Evolutionary conservation across 306 rosid genomes (phyloP), one percentile per base, ranked within the genome.

Genomic region (Erythrophleum fordii): DNA sequence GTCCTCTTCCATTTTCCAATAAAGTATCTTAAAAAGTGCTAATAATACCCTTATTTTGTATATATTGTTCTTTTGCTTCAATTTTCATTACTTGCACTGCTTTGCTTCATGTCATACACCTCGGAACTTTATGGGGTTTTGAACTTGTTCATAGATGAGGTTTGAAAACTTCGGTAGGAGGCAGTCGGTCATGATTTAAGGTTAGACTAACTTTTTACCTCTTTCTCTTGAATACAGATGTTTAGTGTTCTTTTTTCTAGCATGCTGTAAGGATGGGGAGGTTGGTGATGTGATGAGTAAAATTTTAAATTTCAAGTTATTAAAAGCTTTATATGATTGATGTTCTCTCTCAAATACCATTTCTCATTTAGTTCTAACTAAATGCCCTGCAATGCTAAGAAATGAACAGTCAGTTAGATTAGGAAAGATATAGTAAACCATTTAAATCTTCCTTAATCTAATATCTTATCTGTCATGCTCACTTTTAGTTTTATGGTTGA

Each of bases 101-200:
- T 49, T 69, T 73, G 65, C 46, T 23, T 79, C 35, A 55, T 39
- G 64, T 23, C 56, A 49, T 61, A 58, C 51, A 75, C 73, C 58
- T 60, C 53, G 41, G 66, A 62, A 61, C 45, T 69, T 13, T 78
- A 20, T 18, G 67, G 62, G 65, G 58, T 76, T 76, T 60, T 25
- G 20, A 62, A 70, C 59, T 29, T 29, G 46, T 84, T 80, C 52
- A 41, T 52, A 4, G 45, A 9, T 65, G 48, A 65, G 29, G 0
- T 65, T 37, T 31, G 45, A 64, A 26, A 60, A 14, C 42, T 62
- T 62, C 20, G 13, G 9, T 56, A 6, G 11, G 69, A 62, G 22
- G 69, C 69, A 16, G 67, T 28, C 1, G 6, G n/a, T 13, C 41
- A 28, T 28, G 41, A 13, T 62, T 29, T 62, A 31, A 29, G 44